phyloP scores from a whole-genome alignment of 2,329 filamentous ascomycete species.

The Herpotrichia juniperi region DNA sequence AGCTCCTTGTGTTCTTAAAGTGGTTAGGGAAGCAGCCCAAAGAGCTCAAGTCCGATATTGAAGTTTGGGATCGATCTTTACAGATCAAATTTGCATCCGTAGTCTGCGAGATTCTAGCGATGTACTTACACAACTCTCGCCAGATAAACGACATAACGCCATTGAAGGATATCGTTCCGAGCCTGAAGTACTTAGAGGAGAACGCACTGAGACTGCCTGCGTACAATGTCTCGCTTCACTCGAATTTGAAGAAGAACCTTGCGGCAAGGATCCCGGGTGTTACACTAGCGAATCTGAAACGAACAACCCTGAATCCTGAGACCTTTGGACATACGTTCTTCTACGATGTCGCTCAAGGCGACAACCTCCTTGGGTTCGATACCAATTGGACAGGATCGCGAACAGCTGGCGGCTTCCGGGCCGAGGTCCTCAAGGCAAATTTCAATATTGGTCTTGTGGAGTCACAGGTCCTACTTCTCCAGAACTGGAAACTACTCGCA shows the following conservation, averaged over 20 bases:
- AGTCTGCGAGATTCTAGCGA: conserved; percentile 84
- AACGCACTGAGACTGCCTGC: conserved; percentile 78
- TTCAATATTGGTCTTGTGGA: conserved; percentile 90
- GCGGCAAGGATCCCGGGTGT: conserved; percentile 76
- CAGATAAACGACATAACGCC: conserved; percentile 73
- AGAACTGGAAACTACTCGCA: conserved; percentile 87
- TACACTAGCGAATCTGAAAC: conserved; percentile 78
- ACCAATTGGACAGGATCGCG: conserved; percentile 70
- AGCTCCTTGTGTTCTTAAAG: conserved; percentile 73
- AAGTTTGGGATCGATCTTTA: conserved; percentile 35
- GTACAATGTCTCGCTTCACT: conserved; percentile 88
- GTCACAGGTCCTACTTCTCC: conserved; percentile 84
- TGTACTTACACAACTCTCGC: conserved; percentile 86
- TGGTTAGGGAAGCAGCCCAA: conserved; percentile 37
- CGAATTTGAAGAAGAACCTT: conserved; percentile 85
- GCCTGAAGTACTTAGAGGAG: conserved; percentile 79
- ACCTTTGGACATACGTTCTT: conserved; percentile 79
- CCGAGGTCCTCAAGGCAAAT: conserved; percentile 87
- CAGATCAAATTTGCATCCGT: conserved; percentile 72
- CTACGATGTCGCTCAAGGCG: conserved; percentile 79
- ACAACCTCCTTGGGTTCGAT: conserved; percentile 78
- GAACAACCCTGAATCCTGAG: conserved; percentile 69
- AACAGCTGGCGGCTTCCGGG: conserved; percentile 71
- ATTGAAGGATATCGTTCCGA: conserved; percentile 72
- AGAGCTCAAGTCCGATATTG: conserved; percentile 28